Evolutionary conservation across 306 rosid genomes (phyloP).

Genomic region (Cucurbita moschata): DNA sequence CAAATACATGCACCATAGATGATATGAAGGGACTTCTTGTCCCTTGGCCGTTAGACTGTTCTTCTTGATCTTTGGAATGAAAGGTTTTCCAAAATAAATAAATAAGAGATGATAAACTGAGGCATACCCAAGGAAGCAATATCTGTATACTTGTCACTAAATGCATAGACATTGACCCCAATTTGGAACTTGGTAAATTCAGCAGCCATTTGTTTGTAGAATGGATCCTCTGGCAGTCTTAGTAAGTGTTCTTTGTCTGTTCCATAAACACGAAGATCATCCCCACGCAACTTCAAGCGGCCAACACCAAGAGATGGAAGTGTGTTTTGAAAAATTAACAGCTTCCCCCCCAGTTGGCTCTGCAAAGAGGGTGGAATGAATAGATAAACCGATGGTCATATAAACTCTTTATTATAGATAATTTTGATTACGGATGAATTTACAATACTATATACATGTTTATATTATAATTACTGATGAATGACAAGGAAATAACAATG

Average conservation of each 20-base stretch:
- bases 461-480: background rate
- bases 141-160: slow-evolving; percentile 97
- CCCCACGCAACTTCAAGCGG: slow-evolving; percentile 92
- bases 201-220: slow-evolving; percentile 99
- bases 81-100: background rate
- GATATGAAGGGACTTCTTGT: background rate
- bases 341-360: slow-evolving; percentile 93
- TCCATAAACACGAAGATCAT: slow-evolving; percentile 84
- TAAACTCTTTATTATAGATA: background rate
- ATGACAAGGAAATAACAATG: background rate
- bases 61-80: background rate
- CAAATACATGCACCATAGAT: background rate
- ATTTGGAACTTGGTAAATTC: slow-evolving; percentile 91
- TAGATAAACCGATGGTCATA: background rate
- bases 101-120: background rate
- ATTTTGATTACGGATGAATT: background rate
- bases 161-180: slow-evolving; percentile 64
- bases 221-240: slow-evolving; percentile 91
- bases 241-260: slow-evolving; percentile 80
- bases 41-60: background rate
- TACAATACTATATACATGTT: background rate
- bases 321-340: slow-evolving; percentile 86
- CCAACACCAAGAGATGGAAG: slow-evolving; percentile 96
- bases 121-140: slow-evolving; percentile 79
- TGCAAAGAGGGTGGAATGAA: slow-evolving; percentile 25